Base-by-base conservation (phyloP, 2,329 filamentous ascomycete species). In the Hypoxylon sp. region DNA sequence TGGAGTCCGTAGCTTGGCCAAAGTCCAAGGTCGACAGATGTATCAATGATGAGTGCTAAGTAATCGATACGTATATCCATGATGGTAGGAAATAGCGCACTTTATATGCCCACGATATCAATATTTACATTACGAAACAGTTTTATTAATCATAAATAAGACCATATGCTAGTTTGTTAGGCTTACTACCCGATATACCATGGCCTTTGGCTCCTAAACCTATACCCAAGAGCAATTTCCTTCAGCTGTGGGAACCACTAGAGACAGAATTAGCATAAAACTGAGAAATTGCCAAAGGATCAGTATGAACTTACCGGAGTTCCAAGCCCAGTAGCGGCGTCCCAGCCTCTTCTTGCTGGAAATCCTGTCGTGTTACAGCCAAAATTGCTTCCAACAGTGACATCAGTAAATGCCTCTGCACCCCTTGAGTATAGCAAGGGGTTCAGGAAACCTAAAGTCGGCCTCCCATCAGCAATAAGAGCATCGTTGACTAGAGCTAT, bases 171-270 rank as follows among this genome's bases (percentile, higher is more conserved):
- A 19, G 8, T 7, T 21, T 21, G 39, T 4, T 44, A 44, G 19
- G 17, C 17, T 21, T 21, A 11, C 7, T 31, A 31, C 6, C 47
- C 47, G 17, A 51, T 32, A 51, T 51, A 51, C 47, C 47, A 51
- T 31, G 47, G 47, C 24, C 10, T 51, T 10, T 51, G 47, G 29
- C 15, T 51, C 4, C 47, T 51, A 15, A 31, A 51, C 10, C 47
- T 51, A 32, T 51, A 51, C 29, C 47, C 47, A 17, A 51, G 47
- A 29, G 47, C 47, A 51, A 51, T 51, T 17, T 51, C 47, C 24
- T 51, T 51, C 29, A 51, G 24, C 17, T 31, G 27, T 8, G 47
- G 47, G 47, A 51, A 51, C 47, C 47, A 51, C 47, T 51, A 10
- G 27, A 31, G 6, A 15, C 6, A 32, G 29, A 32, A 51, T 32